Base-by-base conservation (phyloP, 371 early-diverging fungal species). In the Syncephalastrum sp. region DNA sequence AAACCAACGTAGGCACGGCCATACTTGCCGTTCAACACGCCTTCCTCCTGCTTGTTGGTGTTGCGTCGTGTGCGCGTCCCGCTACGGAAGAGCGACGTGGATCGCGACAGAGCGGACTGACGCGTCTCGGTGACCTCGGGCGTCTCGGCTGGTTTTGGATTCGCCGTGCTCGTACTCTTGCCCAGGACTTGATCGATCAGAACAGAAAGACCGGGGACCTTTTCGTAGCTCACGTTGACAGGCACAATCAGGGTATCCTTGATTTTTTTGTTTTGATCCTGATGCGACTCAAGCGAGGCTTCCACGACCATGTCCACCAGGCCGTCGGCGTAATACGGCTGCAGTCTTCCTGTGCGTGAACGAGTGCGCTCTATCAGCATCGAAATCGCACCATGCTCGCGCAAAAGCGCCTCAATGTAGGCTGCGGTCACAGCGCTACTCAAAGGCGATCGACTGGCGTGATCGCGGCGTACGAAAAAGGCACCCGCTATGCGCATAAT, bases 101-200 rank as follows among this genome's bases (percentile, higher is more conserved):
- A 62, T 0, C 63, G 65, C 3, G 50, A 24, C 4, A 60, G 54
- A n/a, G 47, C 46, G 3, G 46, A 57, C 21, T 33, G 38, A 42
- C 49, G 24, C 8, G 15, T 8, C n/a, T 50, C 38, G 27, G 52
- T 15, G 42, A 41, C 17, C 13, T 15, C 6, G 48, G 46, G 33
- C 33, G 53, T 57, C 16, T 29, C 16, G 14, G 54, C 23, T 2
- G 29, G 21, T 50, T 17, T 48, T 25, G 53, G 29, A 16, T n/a
- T 42, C 38, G 47, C 27, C 42, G 53, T 53, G 23, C 27, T 16
- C 59, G 70, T 70, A 69, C 29, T 74, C 71, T 52, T 79, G 80
- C 76, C 80, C 14, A 79, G 64, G 3, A 79, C 75, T 53, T 79
- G 76, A 51, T 79, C 75, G 8, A 75, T 69, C 27, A 79, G 45